Evolutionary conservation across 164 flowering plant genomes (phyloP).

Genomic region (Stephania yunnanensis): DNA sequence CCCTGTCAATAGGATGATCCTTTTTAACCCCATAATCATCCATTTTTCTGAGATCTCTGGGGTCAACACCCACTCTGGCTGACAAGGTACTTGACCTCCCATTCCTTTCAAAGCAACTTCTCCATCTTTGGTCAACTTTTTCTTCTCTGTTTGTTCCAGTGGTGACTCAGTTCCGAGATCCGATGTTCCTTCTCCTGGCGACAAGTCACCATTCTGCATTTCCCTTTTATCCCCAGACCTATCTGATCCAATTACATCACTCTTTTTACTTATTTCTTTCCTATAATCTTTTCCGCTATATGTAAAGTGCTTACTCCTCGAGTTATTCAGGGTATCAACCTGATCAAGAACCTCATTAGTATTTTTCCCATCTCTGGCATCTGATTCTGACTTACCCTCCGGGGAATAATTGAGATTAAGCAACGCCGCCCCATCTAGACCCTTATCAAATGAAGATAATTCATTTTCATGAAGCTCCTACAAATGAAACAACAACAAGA

Average conservation of each 20-base stretch:
- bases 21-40: slow-evolving; percentile 4
- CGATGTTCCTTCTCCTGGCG: background rate
- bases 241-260: slow-evolving; percentile 3
- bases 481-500: slow-evolving; percentile 8
- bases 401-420: slow-evolving; percentile 10
- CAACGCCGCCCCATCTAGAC: slow-evolving; percentile 7
- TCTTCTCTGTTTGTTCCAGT: slow-evolving; percentile 17
- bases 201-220: slow-evolving; percentile 5
- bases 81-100: slow-evolving; percentile 18
- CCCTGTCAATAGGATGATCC: slow-evolving; percentile 13
- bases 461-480: slow-evolving; percentile 23
- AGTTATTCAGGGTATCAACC: slow-evolving; percentile 9
- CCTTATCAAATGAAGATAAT: slow-evolving; percentile 1
- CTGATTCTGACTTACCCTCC: background rate
- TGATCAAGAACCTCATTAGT: slow-evolving; percentile 6
- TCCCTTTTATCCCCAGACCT: slow-evolving; percentile 7
- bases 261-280: background rate
- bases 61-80: slow-evolving; percentile 11
- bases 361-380: background rate
- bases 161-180: slow-evolving; percentile 26
- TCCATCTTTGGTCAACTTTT: slow-evolving; percentile 12
- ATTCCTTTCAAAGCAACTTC: slow-evolving; percentile 10
- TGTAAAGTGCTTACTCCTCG: background rate
- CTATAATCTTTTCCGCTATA: background rate
- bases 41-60: slow-evolving; percentile 14